Base-by-base conservation (phyloP, 2,329 filamentous ascomycete species). In the Trichothecium roseum region DNA sequence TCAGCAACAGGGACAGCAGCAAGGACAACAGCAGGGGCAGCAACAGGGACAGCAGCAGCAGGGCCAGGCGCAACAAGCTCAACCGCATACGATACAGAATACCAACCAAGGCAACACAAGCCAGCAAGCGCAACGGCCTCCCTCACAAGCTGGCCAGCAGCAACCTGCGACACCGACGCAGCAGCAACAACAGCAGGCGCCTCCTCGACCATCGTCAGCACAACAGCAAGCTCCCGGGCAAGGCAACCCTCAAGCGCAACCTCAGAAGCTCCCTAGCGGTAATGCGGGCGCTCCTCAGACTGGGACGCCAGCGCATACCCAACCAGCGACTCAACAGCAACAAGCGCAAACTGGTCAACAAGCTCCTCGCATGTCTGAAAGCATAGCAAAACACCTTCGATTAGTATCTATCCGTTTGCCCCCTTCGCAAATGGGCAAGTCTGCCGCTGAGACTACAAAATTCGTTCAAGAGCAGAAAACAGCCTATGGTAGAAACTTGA, bases 1-100 rank as follows among this genome's bases (percentile, higher is more conserved):
- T 4, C 49, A 46, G 28, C 51, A 55, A 38, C 48, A 49, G 35
- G 43, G 39, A 36, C 42, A 37, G 37, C 48, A 43, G n/a, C 48
- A 52, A 22, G 53, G 57, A 28, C 50, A 45, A 22, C 49, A 54
- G 26, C 45, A 44, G 36, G 43, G 37, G 32, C 41, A 45, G 47
- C 40, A 42, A 20, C 34, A 36, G 15, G 32, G 29, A 6, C 46
- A 51, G 30, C 43, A 44, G 30, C 44, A 43, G 17, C 48, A 52
- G 30, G 49, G 49, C 32, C 60, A 59, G 37, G 28, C 32, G 28
- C 20, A 28, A 20, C 32, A 26, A 16, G 26, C 22, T 12, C 30
- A 29, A 12, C 7, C 8, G 10, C 26, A n/a, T n/a, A 24, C 10
- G 20, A 24, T 24, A 10, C 20, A 10, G 10, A 24, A 6, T 24